Evolutionary conservation across 768 basidiomycete species (phyloP), one percentile per base, ranked within the genome.

Genomic region (Tephrocybe rancida): DNA sequence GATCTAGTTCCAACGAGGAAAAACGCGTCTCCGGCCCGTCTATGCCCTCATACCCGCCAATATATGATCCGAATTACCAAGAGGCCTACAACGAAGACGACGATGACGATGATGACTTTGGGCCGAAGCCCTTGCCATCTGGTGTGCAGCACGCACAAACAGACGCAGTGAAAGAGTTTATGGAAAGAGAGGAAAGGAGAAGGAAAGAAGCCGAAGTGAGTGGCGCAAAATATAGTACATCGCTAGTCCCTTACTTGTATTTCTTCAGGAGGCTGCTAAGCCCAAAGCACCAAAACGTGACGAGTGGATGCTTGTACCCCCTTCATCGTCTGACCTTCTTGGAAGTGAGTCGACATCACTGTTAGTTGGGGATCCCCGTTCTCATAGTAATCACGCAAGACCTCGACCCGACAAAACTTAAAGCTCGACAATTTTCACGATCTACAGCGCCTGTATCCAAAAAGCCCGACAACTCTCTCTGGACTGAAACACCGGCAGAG

Each of bases 301-400:
- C 18, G 95, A 95, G 68, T 99, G 97, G 97, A 99, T 99, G 97
- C 79, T 98, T 41, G 88, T 90, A 1, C 96, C 96, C 1, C 96
- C 97, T 0, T 84, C 87, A 18, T 82, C 86, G 1, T 86, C 90
- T 1, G 90, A 90, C 56, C 69, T 96, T 11, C 76, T 95, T 4
- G 82, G 81, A 43, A 87, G 93, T 95, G 61, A 57, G 88, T 81
- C 8, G 11, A 13, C 18, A 35, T 21, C 24, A 18, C 18, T 45
- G 5, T 13, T 26, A 16, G n/a, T n/a, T n/a, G n/a, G n/a, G 41
- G 30, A 29, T 29, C 34, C 14, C 5, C 49, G n/a, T 39, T 52
- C 27, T 56, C 25, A 42, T 37, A 29, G 39, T 19, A 22, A 7
- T 26, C 32, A 24, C 29, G 59, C 48, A 94, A 59, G 93, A 83